Evolutionary conservation across 768 basidiomycete genomes (phyloP), one percentile per base, ranked within the genome.

Genomic region (Pulveroboletus ravenelii): DNA sequence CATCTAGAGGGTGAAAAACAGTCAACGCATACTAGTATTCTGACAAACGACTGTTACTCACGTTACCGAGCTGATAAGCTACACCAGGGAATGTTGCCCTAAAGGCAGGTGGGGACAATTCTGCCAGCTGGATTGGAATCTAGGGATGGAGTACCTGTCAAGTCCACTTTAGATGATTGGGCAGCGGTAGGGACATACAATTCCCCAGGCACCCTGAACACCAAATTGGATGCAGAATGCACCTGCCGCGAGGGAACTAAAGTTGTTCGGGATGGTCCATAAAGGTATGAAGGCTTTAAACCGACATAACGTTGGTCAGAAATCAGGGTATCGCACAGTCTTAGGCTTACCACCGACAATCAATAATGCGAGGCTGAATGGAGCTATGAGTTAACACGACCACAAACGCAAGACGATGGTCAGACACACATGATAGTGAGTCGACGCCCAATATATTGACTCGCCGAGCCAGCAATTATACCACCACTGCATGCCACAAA

Each of bases 161-260:
- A 39, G 23, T 34, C 25, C 3, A 40, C 13, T 36, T 3, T 17
- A 18, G 12, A 15, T 2, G 14, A 29, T n/a, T 0, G 29, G 35
- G 10, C 13, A 23, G 10, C 6, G 10, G 3, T 2, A 18, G 29
- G 18, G 12, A 75, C 85, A 58, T 63, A 89, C 87, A 7, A 90
- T 83, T 65, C 89, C 89, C 88, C 89, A 92, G 30, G 89, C 91
- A 4, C 90, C 91, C 63, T 95, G 92, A 2, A 94, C 89, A 45
- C 89, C 89, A 55, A 89, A 81, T 60, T 93, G 90, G 30, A 92
- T 70, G 57, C 79, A 91, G 70, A 95, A 95, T 6, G 90, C 92
- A 4, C 89, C 91, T 0, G 89, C 89, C 0, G 88, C 57, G 6
- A 95, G 82, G 1, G 72, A 76, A 14, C 76, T 63, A 68, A 93